Base-by-base conservation (phyloP, 169 alveolate species). In the Blepharisma undulans region DNA sequence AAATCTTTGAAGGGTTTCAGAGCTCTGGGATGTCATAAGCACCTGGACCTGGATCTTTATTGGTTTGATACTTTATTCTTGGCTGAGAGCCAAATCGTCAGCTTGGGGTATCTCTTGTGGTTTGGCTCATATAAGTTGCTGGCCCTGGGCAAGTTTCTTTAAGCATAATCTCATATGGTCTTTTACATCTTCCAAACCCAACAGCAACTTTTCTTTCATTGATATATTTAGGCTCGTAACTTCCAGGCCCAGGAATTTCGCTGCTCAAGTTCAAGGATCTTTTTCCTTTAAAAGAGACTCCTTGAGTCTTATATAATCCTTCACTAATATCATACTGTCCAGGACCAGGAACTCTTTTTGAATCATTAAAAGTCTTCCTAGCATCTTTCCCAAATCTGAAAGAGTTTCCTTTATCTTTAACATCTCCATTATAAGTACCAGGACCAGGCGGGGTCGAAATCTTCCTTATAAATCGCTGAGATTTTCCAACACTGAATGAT, bases 1-100 rank as follows among this genome's bases (percentile, higher is more conserved):
- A 5, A 48, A 48, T 48, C 14, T 48, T 48, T 2, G 66, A 48
- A 48, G 66, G 66, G 66, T 48, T 48, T 48, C 66, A 48, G 7
- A 48, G 66, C 66, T 48, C 66, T 29, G 86, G 86, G 10, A 78
- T 32, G 60, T 25, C 34, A 32, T 78, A 78, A 32, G 71, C 7
- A n/a, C 86, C 86, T 78, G 86, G 86, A 12, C 86, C 86, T 25
- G 86, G 86, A 4, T 27, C 29, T 36, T 78, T 36, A 78, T 25
- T 29, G 25, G 86, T 32, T 8, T 12, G 66, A 78, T 27, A 4
- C 30, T 14, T 32, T 21, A 32, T 29, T 78, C 86, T 78, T 78
- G 29, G 29, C 25, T 27, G 34, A 25, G 71, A 27, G 7, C 86
- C 86, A 78, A 78, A 78, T 78, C 86, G 61, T 36, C 86, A 78